Base-by-base conservation (phyloP, 2,329 filamentous ascomycete species). In the Fusarium coicis region DNA sequence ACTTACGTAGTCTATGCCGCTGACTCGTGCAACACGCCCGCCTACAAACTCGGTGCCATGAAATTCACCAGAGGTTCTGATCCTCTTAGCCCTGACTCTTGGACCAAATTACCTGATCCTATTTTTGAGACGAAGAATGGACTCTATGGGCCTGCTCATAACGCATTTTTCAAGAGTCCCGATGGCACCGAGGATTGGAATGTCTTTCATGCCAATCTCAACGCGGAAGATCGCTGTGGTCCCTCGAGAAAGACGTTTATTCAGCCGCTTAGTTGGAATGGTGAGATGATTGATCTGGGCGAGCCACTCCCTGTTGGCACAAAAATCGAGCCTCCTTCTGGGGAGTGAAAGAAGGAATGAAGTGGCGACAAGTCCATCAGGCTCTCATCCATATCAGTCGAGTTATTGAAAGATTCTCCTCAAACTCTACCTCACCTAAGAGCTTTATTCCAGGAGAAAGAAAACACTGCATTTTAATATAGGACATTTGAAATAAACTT, bases 101-200 rank as follows among this genome's bases (percentile, higher is more conserved):
- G 50, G 50, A 28, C 23, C 7, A 53, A 39, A 2, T n/a, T 53
- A 7, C 50, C 34, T n/a, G 14, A 40, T 18, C 50, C 50, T 9
- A 53, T 53, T 4, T 53, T 53, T 2, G 50, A 53, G 10, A 39
- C 50, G 1, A 53, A 53, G 7, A 53, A 53, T 16, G 50, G 50
- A 4, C 34, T 53, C 1, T 53, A 53, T 18, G 50, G 50, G 2
- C 50, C 50, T 39, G 50, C 50, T 0, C 50, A 53, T 28, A 53
- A 53, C 34, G 50, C 50, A 12, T 40, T 53, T 4, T 39, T 53
- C 19, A 53, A 53, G 30, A 57, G 54, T 18, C 54, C 54, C n/a
- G 54, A 57, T n/a, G 54, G 54, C 7, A 57, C n/a, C 0, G 54
- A 57, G 32, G 54, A 57, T n/a, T 57, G 54, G 54, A 57, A 57